phyloP scores from a whole-genome alignment of 176 grass and related monocot species.

The Triticum aestivum region DNA sequence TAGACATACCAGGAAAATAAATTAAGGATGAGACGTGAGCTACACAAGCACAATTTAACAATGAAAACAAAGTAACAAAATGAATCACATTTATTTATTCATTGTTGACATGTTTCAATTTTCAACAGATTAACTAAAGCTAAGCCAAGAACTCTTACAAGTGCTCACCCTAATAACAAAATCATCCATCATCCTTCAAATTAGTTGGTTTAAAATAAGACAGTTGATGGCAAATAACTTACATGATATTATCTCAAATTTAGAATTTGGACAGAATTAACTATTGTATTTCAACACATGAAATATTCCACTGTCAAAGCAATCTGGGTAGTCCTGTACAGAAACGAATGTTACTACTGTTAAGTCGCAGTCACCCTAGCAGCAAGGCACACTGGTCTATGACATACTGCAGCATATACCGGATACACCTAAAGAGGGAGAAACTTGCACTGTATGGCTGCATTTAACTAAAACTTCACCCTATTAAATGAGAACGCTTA shows the following conservation, averaged over 20 bases:
- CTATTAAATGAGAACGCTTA: not conserved
- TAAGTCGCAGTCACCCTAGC: not conserved
- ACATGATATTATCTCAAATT: not conserved
- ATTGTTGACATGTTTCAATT: not conserved
- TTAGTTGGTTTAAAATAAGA: not conserved
- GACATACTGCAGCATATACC: not conserved
- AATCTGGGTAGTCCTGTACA: not conserved
- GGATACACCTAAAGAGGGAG: not conserved
- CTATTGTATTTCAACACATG: not conserved
- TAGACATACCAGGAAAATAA: conserved; percentile 16
- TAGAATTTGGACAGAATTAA: not conserved
- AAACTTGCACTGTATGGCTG: not conserved
- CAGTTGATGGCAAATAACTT: not conserved
- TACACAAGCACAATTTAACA: not conserved
- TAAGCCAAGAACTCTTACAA: not conserved
- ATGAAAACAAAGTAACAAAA: not conserved
- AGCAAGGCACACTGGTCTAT: not conserved
- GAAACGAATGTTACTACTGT: not conserved
- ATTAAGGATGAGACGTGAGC: not conserved
- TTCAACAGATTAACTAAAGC: not conserved
- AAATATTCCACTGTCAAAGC: not conserved
- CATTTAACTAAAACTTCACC: not conserved
- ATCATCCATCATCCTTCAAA: not conserved
- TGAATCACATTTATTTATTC: not conserved
- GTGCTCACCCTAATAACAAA: not conserved